Percentiles rank a stretch among this genome's conserved stretches.
phyloP scores from a whole-genome alignment of 352 stramenopile species.

The Phytophthora fragariaefolia region DNA sequence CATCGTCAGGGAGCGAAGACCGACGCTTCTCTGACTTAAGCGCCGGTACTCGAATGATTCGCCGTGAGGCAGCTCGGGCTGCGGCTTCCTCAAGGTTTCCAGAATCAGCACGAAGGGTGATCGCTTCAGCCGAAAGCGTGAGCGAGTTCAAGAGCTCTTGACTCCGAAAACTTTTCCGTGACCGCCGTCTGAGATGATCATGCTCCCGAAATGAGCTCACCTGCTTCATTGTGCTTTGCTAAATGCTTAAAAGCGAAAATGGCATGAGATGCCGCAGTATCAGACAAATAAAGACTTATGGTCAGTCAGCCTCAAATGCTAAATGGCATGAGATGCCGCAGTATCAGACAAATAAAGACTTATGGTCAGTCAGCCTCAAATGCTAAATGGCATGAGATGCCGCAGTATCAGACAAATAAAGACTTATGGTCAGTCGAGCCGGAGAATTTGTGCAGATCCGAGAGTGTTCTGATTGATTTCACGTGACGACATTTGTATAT shows the following conservation, averaged over 20 bases:
- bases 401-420: conserved; percentile 18
- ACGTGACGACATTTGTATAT: too few relatives aligned
- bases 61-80: conserved; percentile 14
- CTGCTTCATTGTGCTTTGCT: conserved; percentile 20
- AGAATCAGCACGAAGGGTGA: conserved; percentile 30
- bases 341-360: conserved; percentile 23
- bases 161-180: conserved; percentile 39
- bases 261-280: conserved; percentile 12
- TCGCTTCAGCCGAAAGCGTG: conserved; percentile 42
- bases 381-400: background rate
- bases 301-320: background rate
- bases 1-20: background rate
- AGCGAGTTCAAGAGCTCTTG: conserved; percentile 39
- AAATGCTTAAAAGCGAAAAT: background rate
- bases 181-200: conserved; percentile 13
- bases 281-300: conserved; percentile 23
- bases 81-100: conserved; percentile 24
- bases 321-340: conserved; percentile 17
- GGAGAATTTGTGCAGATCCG: background rate
- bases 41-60: conserved; percentile 7
- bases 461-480: background rate
- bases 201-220: conserved; percentile 5
- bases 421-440: background rate
- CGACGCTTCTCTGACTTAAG: conserved; percentile 1
- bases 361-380: too few relatives aligned